Percentiles rank a stretch among this genome's conserved stretches.
These are phyloP conservation scores for Lipomyces yamanashiensis DNA, from an alignment of 805 yeast genomes.

Conservation along the genomic window DNA sequence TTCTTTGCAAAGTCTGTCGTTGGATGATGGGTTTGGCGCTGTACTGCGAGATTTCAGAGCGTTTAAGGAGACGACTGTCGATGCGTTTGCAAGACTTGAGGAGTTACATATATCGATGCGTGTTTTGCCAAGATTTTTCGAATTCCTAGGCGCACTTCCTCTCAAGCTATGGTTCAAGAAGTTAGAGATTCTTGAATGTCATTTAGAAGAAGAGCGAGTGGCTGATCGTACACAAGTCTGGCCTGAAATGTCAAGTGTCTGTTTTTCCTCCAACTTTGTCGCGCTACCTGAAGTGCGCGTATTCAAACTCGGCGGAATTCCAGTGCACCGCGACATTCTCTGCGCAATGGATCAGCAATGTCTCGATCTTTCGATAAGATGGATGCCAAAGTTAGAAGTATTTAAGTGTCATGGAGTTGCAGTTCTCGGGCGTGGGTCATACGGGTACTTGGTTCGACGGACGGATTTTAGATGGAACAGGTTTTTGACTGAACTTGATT, in stretches of 20 bases:
- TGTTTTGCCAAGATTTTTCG: constrained; percentile 18
- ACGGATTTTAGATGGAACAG: constrained; percentile 15
- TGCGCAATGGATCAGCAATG: constrained; percentile 31
- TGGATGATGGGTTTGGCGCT: constrained; percentile 26
- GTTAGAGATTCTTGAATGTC: constrained; percentile 15
- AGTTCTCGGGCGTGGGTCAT: constrained; percentile 29
- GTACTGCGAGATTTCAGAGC: constrained; percentile 6
- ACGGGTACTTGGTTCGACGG: constrained; percentile 23
- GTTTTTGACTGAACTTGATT: constrained; percentile 12
- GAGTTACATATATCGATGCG: constrained; percentile 22
- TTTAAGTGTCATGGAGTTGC: constrained; percentile 22
- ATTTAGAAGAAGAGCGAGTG: background rate
- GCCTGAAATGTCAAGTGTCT: constrained; percentile 27
- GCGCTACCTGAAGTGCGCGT: constrained; percentile 22
- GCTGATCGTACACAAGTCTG: constrained; percentile 18
- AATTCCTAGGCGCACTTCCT: constrained; percentile 18
- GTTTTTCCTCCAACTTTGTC: constrained; percentile 1
- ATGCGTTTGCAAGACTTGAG: constrained; percentile 11
- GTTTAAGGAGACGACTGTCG: constrained; percentile 4
- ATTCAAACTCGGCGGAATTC: constrained; percentile 17
- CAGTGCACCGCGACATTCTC: background rate
- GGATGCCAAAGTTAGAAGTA: constrained; percentile 30
- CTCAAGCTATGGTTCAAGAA: constrained; percentile 16
- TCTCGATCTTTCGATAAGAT: constrained; percentile 19
- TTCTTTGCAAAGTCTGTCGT: background rate